These are phyloP conservation scores for Cyberlindnera suaveolens DNA, from an alignment of 805 yeast genomes.

Conservation along the genomic window DNA sequence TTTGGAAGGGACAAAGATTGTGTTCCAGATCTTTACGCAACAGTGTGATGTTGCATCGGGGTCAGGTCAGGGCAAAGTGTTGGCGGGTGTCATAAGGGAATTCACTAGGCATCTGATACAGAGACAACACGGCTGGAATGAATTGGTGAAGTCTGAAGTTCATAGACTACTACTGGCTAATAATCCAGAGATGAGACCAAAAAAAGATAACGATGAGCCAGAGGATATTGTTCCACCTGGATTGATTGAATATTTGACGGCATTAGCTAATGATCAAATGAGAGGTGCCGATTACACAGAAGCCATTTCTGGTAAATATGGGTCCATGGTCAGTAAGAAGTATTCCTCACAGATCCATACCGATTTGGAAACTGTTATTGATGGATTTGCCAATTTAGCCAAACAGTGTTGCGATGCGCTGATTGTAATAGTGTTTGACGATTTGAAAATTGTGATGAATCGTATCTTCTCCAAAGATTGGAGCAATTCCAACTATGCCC, in stretches of 20 bases:
- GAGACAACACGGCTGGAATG: conserved; percentile 60
- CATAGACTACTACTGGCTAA: conserved; percentile 25
- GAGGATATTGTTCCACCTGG: conserved; percentile 59
- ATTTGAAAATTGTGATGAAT: conserved; percentile 55
- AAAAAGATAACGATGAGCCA: conserved; percentile 30
- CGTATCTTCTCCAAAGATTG: conserved; percentile 62
- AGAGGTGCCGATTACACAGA: conserved; percentile 64
- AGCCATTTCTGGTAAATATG: conserved; percentile 59
- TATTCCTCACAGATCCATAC: conserved; percentile 55
- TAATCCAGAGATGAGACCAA: conserved; percentile 14
- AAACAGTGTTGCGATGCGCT: conserved; percentile 53
- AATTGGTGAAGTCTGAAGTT: conserved; percentile 49
- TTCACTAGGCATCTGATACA: conserved; percentile 55
- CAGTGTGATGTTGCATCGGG: conserved; percentile 86
- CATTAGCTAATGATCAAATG: conserved; percentile 80
- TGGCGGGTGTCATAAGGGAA: conserved; percentile 71
- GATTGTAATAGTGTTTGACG: conserved; percentile 62
- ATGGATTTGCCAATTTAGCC: conserved; percentile 73
- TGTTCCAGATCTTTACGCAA: conserved; percentile 80
- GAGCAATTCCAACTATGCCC: conserved; percentile 50
- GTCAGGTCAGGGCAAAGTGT: conserved; percentile 71
- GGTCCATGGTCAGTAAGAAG: conserved; percentile 57
- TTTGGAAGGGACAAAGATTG: conserved; percentile 71
- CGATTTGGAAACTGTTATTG: conserved; percentile 58
- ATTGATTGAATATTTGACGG: conserved; percentile 70